Conservation (phyloP, 192 early-diverging fungal genomes). For the Coemansia sp. region DNA sequence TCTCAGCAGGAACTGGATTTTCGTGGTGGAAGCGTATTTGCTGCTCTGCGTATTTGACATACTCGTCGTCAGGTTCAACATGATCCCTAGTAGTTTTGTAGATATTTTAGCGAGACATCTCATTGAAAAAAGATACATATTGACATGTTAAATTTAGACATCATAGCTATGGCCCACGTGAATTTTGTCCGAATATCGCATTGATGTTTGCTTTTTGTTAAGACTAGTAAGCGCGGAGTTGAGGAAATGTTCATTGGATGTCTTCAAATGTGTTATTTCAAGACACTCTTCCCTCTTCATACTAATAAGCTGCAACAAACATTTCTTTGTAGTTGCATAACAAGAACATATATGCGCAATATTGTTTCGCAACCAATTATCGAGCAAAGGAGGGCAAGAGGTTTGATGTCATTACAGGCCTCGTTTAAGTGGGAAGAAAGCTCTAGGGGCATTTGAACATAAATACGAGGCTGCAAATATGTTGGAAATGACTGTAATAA, state of each 20-base stretch:
- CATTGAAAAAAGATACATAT: neutral
- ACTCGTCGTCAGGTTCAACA: slow-evolving; percentile 84
- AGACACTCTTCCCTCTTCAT: neutral
- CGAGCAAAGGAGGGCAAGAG: neutral
- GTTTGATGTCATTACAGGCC: neutral
- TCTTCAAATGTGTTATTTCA: neutral
- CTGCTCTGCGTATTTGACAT: slow-evolving; percentile 71
- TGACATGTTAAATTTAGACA: neutral
- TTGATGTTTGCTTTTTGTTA: neutral
- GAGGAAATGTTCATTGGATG: neutral
- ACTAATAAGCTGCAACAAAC: neutral
- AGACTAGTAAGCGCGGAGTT: neutral
- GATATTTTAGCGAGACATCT: neutral
- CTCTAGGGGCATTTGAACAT: neutral
- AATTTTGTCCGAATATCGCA: neutral
- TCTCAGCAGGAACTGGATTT: slow-evolving; percentile 62
- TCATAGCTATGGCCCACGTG: neutral
- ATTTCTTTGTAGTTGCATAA: neutral
- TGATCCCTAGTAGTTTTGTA: slow-evolving; percentile 72
- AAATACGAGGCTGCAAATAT: neutral
- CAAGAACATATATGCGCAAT: neutral
- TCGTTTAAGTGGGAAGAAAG: neutral
- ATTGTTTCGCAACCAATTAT: neutral
- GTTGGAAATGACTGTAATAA: neutral
- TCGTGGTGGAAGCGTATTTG: slow-evolving; percentile 72